Percentiles rank a stretch among this genome's conserved stretches.
Conservation (phyloP, 176 grass and related monocot genomes). For the Bothriochloa decipiens region DNA sequence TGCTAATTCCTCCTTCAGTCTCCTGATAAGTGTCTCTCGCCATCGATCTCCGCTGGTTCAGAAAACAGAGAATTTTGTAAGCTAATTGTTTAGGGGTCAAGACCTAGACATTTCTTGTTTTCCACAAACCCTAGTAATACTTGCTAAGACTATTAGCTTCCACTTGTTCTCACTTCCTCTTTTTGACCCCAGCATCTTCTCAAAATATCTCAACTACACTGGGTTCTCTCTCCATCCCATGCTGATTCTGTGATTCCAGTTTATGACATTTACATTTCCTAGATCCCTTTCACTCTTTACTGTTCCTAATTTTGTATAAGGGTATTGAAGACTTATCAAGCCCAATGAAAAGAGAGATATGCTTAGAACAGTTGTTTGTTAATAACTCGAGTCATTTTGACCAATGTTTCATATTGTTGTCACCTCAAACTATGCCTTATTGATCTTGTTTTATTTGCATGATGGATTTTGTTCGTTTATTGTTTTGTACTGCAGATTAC, state of each 20-base stretch:
- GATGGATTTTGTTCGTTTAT: slow-evolving; percentile 2
- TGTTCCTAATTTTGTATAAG: background rate
- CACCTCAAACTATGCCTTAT: background rate
- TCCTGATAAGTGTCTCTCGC: background rate
- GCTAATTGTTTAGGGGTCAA: background rate
- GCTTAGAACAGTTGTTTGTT: slow-evolving; percentile 4
- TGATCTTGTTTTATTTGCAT: slow-evolving; percentile 6
- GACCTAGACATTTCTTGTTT: background rate
- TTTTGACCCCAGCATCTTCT: background rate
- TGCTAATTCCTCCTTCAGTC: background rate
- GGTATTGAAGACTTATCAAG: background rate
- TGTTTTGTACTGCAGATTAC: slow-evolving; percentile 10
- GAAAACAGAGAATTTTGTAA: background rate
- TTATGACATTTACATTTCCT: background rate
- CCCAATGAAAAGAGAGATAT: background rate
- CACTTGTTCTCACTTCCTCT: background rate
- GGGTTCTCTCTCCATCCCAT: background rate
- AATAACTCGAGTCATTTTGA: background rate
- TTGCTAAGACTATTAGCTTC: background rate
- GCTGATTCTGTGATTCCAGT: background rate
- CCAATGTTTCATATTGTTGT: background rate
- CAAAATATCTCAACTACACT: background rate
- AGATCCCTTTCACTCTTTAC: background rate
- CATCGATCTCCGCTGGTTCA: background rate
- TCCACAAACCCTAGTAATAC: background rate